Evolutionary conservation across 768 basidiomycete species (phyloP), one percentile per base, ranked within the genome.

Genomic region (Rubroboletus satanas): DNA sequence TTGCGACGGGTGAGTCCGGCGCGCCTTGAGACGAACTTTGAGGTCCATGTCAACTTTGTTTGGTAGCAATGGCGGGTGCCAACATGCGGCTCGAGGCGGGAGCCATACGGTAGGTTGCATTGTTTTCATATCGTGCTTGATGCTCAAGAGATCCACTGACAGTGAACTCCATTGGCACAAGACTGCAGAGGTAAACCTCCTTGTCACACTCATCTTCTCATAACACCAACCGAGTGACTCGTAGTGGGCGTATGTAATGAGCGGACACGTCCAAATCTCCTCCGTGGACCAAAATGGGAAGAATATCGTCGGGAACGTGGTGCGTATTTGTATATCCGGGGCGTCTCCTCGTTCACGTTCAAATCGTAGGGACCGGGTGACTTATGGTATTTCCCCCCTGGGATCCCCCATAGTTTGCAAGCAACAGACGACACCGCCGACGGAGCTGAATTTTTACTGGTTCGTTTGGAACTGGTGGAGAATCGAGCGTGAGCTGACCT

Each of bases 321-420:
- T 81, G 49, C 56, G 75, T 60, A 46, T 56, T 35, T 38, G 21
- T 51, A 21, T 11, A 1, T 23, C 28, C 14, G 8, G 7, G 4
- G 7, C 7, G 9, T 49, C 6, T 12, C 7, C 5, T 41, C 18
- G 17, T 49, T 50, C 36, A 43, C 29, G 12, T 68, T 71, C 62
- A 62, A 21, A 60, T 65, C 37, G 29, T 26, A 74, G 73, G 55
- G 67, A 8, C 55, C 65, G 18, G 73, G 72, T 45, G 82, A 83
- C 57, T 53, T 83, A 0, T 83, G 81, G 81, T 83, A 78, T 58
- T 82, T 82, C 61, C 80, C 81, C 0, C 66, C 80, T 18, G 81
- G 81, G 2, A 71, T 73, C 46, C 82, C 81, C 0, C 82, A 83
- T 61, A 67, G 75, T n/a, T 64, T 82, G 15, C 80, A 81, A 64